Percentiles rank a stretch among this genome's conserved stretches.
These are phyloP conservation scores for Diplosphaera chodatii DNA, from an alignment of 139 green algal species.

Conservation along the genomic window DNA sequence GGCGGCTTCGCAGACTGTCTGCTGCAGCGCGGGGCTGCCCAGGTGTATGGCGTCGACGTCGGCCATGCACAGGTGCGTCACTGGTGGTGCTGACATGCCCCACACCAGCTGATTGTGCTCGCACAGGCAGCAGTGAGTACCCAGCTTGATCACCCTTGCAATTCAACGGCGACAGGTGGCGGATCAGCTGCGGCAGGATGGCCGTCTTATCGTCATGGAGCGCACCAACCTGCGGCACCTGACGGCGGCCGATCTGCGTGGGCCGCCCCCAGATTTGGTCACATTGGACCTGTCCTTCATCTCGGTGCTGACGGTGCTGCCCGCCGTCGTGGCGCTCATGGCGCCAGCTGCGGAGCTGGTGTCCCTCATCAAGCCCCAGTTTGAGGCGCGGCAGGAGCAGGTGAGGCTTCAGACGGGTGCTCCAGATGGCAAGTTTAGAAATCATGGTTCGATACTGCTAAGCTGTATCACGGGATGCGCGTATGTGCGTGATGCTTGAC, in stretches of 20 bases:
- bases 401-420: background rate
- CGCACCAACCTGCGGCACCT: constrained; percentile 88
- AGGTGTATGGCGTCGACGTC: constrained; percentile 93
- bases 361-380: constrained; percentile 96
- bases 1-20: constrained; percentile 97
- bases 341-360: constrained; percentile 56
- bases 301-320: constrained; percentile 77
- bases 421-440: too few species aligned
- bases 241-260: constrained; percentile 44
- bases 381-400: constrained; percentile 77
- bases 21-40: constrained; percentile 74
- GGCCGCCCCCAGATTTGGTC: constrained; percentile 48
- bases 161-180: constrained; percentile 53
- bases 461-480: background rate
- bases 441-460: too few species aligned
- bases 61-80: constrained; percentile 85
- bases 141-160: background rate
- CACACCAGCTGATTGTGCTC: too few species aligned
- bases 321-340: constrained; percentile 48
- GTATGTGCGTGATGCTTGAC: background rate
- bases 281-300: constrained; percentile 98
- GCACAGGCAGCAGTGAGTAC: too few species aligned
- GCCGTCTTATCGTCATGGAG: constrained; percentile 82
- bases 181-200: constrained; percentile 75
- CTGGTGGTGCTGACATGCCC: too few species aligned